phyloP scores from a whole-genome alignment of 805 yeast species.

The Yarrowia osloensis region DNA sequence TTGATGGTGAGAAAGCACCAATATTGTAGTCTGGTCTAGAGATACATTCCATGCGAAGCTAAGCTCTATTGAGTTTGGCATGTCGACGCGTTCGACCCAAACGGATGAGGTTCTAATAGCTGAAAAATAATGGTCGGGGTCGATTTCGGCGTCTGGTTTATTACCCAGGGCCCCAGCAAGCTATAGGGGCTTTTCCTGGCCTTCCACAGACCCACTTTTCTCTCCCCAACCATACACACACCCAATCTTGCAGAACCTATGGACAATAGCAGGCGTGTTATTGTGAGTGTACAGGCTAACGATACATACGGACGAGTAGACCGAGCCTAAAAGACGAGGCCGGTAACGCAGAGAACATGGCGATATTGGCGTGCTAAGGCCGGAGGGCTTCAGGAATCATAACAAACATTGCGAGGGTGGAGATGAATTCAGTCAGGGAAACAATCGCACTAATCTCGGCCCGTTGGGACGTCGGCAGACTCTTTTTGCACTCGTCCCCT shows the following conservation, averaged over 20 bases:
- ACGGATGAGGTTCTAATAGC: neutral
- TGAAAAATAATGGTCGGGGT: neutral
- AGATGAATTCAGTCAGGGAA: no score
- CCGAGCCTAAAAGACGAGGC: neutral
- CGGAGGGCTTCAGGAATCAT: neutral
- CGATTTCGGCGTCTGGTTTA: neutral
- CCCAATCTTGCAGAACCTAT: neutral
- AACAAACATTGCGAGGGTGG: neutral
- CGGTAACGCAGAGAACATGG: neutral
- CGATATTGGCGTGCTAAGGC: neutral
- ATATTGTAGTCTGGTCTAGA: neutral
- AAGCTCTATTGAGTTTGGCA: neutral
- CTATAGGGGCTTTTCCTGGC: neutral
- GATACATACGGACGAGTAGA: neutral
- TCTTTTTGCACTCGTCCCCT: neutral
- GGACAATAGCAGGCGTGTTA: neutral
- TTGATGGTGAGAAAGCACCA: neutral
- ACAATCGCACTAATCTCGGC: neutral
- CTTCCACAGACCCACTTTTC: neutral
- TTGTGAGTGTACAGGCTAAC: neutral
- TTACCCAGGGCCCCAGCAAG: neutral
- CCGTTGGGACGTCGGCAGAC: no score
- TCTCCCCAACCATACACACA: neutral
- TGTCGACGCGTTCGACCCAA: neutral
- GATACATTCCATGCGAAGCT: constrained; percentile 7